Conservation (phyloP, 148 eudicot species). For the Salicornia ramosissima region DNA sequence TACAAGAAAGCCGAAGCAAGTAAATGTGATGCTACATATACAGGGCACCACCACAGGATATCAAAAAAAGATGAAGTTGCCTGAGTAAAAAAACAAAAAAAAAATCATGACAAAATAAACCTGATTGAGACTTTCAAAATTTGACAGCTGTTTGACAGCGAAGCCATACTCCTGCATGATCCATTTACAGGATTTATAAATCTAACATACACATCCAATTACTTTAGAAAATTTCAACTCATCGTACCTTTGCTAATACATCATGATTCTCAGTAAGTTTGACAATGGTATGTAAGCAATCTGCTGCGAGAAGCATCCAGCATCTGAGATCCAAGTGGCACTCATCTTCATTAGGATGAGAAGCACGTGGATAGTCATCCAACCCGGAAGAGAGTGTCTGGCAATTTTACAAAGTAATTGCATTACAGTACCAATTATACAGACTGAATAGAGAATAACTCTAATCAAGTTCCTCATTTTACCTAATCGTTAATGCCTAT, state of each 20-base stretch:
- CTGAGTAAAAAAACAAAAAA: neutral
- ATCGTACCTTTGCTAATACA: constrained; percentile 53
- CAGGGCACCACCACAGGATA: neutral
- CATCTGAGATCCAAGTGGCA: constrained; percentile 98
- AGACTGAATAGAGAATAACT: neutral
- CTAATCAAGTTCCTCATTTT: neutral
- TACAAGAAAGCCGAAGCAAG: neutral
- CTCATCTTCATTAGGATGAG: constrained; percentile 92
- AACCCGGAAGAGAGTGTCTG: constrained; percentile 89
- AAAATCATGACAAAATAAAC: constrained; percentile 23
- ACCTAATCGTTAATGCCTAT: neutral
- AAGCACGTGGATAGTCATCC: constrained; percentile 99
- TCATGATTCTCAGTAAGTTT: constrained; percentile 45
- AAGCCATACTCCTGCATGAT: constrained; percentile 63
- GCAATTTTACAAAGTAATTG: constrained; percentile 16
- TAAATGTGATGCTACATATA: neutral
- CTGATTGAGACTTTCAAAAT: constrained; percentile 80
- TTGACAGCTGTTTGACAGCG: constrained; percentile 60
- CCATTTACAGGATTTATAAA: constrained; percentile 15
- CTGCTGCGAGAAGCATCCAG: constrained; percentile 98
- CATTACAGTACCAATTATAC: constrained; percentile 1
- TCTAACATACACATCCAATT: constrained; percentile 19
- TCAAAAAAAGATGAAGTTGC: neutral
- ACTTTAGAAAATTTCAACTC: neutral
- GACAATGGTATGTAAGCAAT: constrained; percentile 69